Evolutionary conservation across 352 stramenopile genomes (phyloP).

Genomic region (Globisporangium takayamanum): DNA sequence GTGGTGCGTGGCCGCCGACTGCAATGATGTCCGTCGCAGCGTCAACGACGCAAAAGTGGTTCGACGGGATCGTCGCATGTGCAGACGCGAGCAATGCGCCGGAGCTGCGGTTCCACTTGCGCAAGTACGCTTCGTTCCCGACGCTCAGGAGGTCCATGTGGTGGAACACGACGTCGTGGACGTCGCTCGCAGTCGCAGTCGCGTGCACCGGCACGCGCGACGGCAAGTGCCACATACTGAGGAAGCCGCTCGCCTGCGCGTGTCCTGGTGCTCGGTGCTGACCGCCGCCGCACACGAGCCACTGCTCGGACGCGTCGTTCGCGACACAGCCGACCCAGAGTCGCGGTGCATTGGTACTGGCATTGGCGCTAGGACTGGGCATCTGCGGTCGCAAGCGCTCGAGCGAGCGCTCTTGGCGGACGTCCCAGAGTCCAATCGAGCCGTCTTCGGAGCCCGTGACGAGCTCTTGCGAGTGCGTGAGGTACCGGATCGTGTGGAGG

Average conservation of each 20-base stretch:
- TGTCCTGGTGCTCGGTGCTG: conserved; percentile 25
- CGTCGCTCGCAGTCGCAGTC: conserved; percentile 49
- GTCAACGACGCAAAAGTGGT: conserved; percentile 68
- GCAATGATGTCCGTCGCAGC: conserved; percentile 56
- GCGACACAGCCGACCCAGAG: conserved; percentile 57
- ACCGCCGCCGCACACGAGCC: conserved; percentile 54
- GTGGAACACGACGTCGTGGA: conserved; percentile 67
- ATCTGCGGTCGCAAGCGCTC: conserved; percentile 45
- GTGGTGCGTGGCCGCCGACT: conserved; percentile 42
- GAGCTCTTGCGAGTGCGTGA: conserved; percentile 65
- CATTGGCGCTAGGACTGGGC: not conserved
- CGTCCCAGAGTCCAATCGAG: conserved; percentile 69
- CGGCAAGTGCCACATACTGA: conserved; percentile 75
- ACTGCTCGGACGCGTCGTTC: conserved; percentile 67
- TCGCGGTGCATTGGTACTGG: not conserved
- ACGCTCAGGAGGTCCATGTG: conserved; percentile 67
- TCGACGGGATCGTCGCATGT: conserved; percentile 44
- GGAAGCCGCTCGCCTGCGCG: conserved; percentile 30
- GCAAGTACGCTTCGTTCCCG: conserved; percentile 54
- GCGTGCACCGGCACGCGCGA: conserved; percentile 65
- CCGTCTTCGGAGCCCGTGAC: conserved; percentile 68
- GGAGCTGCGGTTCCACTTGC: conserved; percentile 75
- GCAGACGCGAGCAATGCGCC: conserved; percentile 48
- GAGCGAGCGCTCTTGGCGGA: conserved; percentile 38
- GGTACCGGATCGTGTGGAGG: conserved; percentile 52